A percentile compares a stretch with the other conserved stretches of the same genome.
Conservation (phyloP, 2,329 filamentous ascomycete genomes). For the Penicillium janthinellum region DNA sequence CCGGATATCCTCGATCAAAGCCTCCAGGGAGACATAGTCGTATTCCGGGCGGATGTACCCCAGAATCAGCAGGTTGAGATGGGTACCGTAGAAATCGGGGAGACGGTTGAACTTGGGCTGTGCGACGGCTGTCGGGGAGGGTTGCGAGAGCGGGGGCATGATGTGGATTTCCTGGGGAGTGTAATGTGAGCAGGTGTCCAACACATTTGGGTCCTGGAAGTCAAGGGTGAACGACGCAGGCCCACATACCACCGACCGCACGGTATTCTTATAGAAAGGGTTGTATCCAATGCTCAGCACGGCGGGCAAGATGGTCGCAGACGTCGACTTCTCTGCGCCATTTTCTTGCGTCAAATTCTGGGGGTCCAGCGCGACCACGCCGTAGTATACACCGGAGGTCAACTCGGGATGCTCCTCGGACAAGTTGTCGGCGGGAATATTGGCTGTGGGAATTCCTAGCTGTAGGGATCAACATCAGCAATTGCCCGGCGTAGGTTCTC, state of each 20-base stretch:
- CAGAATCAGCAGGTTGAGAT: constrained; percentile 76
- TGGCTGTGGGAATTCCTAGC: constrained; percentile 96
- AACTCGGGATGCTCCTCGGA: constrained; percentile 59
- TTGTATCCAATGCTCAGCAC: constrained; percentile 97
- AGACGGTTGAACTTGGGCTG: constrained; percentile 42
- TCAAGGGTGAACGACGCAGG: background rate
- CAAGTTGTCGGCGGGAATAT: constrained; percentile 71
- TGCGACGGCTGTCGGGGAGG: constrained; percentile 36
- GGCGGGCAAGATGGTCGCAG: constrained; percentile 68
- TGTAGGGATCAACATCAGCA: constrained; percentile 39
- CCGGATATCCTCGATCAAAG: constrained; percentile 82
- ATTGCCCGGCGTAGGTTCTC: background rate
- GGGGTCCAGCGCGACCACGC: constrained; percentile 74
- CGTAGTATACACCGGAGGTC: constrained; percentile 87
- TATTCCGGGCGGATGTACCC: constrained; percentile 88
- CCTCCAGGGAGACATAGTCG: constrained; percentile 83
- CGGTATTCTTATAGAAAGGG: constrained; percentile 92
- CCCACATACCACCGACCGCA: constrained; percentile 67
- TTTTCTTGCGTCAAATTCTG: constrained; percentile 32
- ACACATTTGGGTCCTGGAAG: background rate
- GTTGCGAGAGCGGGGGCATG: constrained; percentile 67
- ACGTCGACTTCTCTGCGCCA: constrained; percentile 14
- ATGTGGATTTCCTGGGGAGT: constrained; percentile 73
- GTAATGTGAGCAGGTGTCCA: background rate
- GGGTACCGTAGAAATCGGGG: constrained; percentile 80